These are phyloP conservation scores for Chaetomium strumarium DNA, from an alignment of 2,329 filamentous ascomycete species.

Conservation along the genomic window DNA sequence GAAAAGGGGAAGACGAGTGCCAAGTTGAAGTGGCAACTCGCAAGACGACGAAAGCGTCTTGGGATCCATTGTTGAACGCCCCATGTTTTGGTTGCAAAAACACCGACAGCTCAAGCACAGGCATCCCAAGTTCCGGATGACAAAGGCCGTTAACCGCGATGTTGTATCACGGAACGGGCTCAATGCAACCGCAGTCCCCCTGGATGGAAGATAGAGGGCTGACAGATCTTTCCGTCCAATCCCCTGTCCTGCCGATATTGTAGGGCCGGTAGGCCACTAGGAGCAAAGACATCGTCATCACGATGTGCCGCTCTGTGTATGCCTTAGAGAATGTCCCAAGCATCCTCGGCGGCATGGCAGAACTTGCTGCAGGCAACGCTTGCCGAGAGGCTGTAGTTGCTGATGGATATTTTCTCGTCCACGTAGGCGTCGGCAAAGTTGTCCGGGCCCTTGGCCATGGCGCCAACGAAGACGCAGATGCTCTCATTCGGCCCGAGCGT, in stretches of 20 bases:
- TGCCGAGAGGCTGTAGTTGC: constrained; percentile 93
- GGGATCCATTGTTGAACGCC: constrained; percentile 71
- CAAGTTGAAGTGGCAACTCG: constrained; percentile 62
- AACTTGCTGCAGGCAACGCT: constrained; percentile 99
- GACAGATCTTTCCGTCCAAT: constrained; percentile 27
- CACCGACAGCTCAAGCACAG: constrained; percentile 65
- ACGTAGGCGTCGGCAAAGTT: constrained; percentile 93
- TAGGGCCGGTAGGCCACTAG: background rate
- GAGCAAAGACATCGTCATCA: background rate
- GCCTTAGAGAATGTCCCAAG: constrained; percentile 84
- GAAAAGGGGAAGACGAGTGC: constrained; percentile 38
- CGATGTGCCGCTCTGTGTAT: background rate
- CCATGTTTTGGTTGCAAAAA: constrained; percentile 82
- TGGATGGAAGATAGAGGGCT: constrained; percentile 14
- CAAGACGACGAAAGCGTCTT: constrained; percentile 56
- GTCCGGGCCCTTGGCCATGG: constrained; percentile 95
- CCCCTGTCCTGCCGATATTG: constrained; percentile 16
- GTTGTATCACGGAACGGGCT: constrained; percentile 62
- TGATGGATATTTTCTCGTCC: constrained; percentile 96
- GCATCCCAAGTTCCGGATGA: constrained; percentile 55
- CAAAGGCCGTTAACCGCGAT: constrained; percentile 51
- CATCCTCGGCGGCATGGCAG: constrained; percentile 95
- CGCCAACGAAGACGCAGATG: constrained; percentile 94
- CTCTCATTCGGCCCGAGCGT: constrained; percentile 76
- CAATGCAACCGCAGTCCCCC: constrained; percentile 27